A percentile compares a stretch with the other conserved stretches of the same genome.
Conservation (phyloP, 768 basidiomycete genomes). For the Boletus subparvulus region DNA sequence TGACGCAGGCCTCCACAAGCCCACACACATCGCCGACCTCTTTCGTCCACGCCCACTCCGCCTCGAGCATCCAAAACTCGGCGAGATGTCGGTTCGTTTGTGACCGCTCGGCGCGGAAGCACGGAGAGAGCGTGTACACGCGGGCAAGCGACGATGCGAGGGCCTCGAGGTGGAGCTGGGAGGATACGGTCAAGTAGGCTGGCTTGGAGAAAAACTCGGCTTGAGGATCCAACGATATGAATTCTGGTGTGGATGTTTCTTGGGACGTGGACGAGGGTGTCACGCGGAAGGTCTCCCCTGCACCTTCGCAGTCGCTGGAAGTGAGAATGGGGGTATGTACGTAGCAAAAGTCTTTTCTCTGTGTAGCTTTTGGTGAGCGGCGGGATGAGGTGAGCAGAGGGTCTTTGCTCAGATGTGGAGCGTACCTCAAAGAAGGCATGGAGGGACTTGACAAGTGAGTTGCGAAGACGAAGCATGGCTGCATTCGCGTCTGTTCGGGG, state of each 20-base stretch:
- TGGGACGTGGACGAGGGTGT: slow-evolving; percentile 33
- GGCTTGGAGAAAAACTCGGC: slow-evolving; percentile 72
- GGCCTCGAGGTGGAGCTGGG: slow-evolving; percentile 93
- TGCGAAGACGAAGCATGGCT: slow-evolving; percentile 74
- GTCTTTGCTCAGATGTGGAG: background rate
- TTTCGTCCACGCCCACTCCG: slow-evolving; percentile 73
- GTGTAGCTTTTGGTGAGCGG: slow-evolving; percentile 17
- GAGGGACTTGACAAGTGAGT: slow-evolving; percentile 54
- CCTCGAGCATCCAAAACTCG: slow-evolving; percentile 99
- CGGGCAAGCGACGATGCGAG: slow-evolving; percentile 74
- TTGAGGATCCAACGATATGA: slow-evolving; percentile 1
- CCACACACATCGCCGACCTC: slow-evolving; percentile 50
- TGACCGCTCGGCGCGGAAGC: slow-evolving; percentile 91
- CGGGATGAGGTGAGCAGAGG: slow-evolving; percentile 1
- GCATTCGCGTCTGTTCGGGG: slow-evolving; percentile 71
- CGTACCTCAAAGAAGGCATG: slow-evolving; percentile 72
- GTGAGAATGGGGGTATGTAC: slow-evolving; percentile 88
- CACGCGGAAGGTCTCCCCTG: slow-evolving; percentile 86
- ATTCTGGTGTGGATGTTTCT: background rate
- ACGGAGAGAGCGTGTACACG: slow-evolving; percentile 90
- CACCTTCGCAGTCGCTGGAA: slow-evolving; percentile 92
- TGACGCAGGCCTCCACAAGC: slow-evolving; percentile 57
- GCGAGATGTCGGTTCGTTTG: slow-evolving; percentile 89
- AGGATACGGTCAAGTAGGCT: slow-evolving; percentile 90
- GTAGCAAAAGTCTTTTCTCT: slow-evolving; percentile 78